Percentiles rank a stretch among this genome's conserved stretches.
Conservation (phyloP, 495 filamentous ascomycete species). For the Oidiodendron maius region DNA sequence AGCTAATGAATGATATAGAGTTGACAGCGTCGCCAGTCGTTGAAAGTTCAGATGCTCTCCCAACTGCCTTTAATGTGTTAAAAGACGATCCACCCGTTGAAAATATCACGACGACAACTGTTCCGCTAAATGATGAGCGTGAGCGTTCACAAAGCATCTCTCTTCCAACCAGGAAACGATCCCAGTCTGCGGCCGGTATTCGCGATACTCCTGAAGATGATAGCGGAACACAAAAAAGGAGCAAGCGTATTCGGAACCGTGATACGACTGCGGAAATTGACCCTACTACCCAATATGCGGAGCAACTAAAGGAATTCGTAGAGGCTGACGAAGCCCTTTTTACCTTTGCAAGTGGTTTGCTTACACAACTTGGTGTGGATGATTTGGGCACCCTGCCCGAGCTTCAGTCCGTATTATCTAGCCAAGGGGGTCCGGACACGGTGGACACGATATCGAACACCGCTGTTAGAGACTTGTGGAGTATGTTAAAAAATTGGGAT, state of each 20-base stretch:
- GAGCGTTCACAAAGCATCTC: constrained; percentile 7
- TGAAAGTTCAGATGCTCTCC: constrained; percentile 39
- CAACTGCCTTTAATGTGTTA: constrained; percentile 7
- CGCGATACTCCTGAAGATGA: constrained; percentile 47
- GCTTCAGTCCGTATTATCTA: constrained; percentile 28
- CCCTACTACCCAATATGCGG: constrained; percentile 62
- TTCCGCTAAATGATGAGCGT: constrained; percentile 14
- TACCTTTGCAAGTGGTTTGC: constrained; percentile 55
- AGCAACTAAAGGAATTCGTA: constrained; percentile 60
- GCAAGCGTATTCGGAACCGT: constrained; percentile 75
- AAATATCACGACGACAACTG: constrained; percentile 15
- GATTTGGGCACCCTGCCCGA: constrained; percentile 37
- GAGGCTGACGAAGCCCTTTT: constrained; percentile 75
- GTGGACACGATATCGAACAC: constrained; percentile 18
- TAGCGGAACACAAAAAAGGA: constrained; percentile 63
- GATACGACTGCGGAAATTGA: constrained; percentile 63
- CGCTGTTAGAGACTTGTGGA: constrained; percentile 46
- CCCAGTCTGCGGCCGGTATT: constrained; percentile 56
- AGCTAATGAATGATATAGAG: constrained; percentile 24
- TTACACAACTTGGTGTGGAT: constrained; percentile 61
- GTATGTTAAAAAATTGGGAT: constrained; percentile 52
- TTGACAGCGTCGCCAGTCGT: constrained; percentile 29
- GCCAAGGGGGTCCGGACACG: constrained; percentile 19
- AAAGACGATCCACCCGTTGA: constrained; percentile 11
- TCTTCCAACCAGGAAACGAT: constrained; percentile 50